These are phyloP conservation scores for Bonia amplexicaulis DNA, from an alignment of 176 grass and related monocot genomes.

Conservation along the genomic window DNA sequence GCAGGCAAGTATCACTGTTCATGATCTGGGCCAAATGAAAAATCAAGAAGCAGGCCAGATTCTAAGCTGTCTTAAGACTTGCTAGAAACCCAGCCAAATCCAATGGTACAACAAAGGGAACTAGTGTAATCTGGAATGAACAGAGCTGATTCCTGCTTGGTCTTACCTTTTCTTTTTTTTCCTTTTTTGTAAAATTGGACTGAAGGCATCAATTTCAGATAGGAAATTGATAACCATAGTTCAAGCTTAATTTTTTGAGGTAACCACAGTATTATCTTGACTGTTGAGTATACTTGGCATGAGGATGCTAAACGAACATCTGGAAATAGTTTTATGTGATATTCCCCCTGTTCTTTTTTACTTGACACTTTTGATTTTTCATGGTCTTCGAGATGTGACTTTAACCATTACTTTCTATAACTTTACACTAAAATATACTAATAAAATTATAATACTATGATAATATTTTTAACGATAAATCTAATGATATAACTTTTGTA, in stretches of 20 bases:
- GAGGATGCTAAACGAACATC: neutral
- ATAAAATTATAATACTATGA: too few species aligned
- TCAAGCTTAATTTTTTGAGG: neutral
- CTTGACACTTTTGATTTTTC: too few species aligned
- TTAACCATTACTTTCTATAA: too few species aligned
- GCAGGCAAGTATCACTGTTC: neutral
- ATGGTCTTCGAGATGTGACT: too few species aligned
- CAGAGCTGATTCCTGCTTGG: neutral
- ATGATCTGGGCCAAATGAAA: conserved; percentile 6
- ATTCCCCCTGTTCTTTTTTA: neutral
- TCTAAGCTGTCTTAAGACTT: neutral
- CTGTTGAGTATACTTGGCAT: neutral
- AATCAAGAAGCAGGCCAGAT: neutral
- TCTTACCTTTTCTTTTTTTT: neutral
- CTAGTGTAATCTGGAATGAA: neutral
- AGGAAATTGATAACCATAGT: neutral
- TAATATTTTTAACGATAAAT: too few species aligned
- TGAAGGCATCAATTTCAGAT: neutral
- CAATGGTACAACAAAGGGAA: neutral
- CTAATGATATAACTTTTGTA: too few species aligned
- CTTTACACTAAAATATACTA: too few species aligned
- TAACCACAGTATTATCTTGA: neutral
- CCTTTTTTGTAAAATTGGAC: neutral
- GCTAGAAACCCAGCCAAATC: neutral
- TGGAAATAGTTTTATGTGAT: neutral